Evolutionary conservation across 2,329 filamentous ascomycete genomes (phyloP).

Genomic region (Alternaria longipes): DNA sequence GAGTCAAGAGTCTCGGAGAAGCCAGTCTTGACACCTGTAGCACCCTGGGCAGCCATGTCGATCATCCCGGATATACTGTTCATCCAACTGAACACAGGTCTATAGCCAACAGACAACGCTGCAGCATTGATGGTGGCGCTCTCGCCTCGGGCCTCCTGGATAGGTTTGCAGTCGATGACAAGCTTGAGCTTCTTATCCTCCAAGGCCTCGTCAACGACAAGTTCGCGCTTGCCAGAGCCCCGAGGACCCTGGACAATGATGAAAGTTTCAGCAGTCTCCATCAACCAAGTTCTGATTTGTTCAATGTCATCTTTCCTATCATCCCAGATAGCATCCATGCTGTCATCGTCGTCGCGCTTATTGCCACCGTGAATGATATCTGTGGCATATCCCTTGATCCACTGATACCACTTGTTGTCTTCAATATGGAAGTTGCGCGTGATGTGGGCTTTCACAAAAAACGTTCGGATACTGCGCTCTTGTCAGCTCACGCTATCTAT

Average conservation of each 20-base stretch:
- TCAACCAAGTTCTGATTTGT: conserved; percentile 83
- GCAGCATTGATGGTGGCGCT: conserved; percentile 83
- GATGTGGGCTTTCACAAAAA: conserved; percentile 89
- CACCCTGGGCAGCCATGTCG: conserved; percentile 91
- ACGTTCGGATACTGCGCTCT: conserved; percentile 73
- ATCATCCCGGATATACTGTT: conserved; percentile 93
- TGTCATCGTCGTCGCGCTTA: conserved; percentile 69
- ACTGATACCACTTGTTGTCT: conserved; percentile 77
- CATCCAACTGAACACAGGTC: conserved; percentile 94
- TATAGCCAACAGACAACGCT: conserved; percentile 85
- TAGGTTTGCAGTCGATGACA: conserved; percentile 89
- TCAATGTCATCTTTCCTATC: conserved; percentile 84
- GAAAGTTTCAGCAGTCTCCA: conserved; percentile 89
- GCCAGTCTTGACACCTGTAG: conserved; percentile 91
- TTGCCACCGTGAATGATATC: conserved; percentile 70
- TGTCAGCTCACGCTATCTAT: conserved; percentile 14
- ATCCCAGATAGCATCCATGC: conserved; percentile 84
- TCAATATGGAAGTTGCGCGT: conserved; percentile 78
- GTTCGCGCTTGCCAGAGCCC: conserved; percentile 88
- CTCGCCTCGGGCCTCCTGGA: conserved; percentile 90
- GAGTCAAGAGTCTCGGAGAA: conserved; percentile 93
- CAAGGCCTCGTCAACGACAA: conserved; percentile 85
- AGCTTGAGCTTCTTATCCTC: conserved; percentile 79
- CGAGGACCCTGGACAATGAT: conserved; percentile 92
- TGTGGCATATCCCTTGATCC: conserved; percentile 78